Evolutionary conservation across 495 filamentous ascomycete genomes (phyloP), one percentile per base, ranked within the genome.

Genomic region (Hyaloscypha hepaticicola): DNA sequence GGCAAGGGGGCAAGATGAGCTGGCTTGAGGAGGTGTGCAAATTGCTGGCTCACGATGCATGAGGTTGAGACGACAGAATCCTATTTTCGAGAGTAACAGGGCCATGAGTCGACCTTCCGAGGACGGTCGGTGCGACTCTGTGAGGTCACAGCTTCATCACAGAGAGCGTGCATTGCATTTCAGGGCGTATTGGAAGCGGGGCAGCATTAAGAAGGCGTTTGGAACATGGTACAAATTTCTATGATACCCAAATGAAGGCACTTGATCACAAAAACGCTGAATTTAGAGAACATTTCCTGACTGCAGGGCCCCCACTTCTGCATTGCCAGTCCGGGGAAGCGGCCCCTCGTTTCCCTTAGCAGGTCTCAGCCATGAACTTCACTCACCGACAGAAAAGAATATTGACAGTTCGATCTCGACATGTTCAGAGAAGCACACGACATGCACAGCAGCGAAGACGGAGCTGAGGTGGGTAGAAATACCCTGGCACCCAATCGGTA

Each of bases 1-100:
- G 61, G 60, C 6, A 58, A 27, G n/a, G 34, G 60, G 52, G 25
- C n/a, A 45, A 25, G 4, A 16, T n/a, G n/a, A 26, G 50, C 22
- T 25, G 50, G 25, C 11, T 5, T 5, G 11, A 19, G 8, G 5
- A 24, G 7, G 5, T 53, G 50, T 6, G 5, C 50, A 53, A 4
- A 19, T 7, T 26, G 50, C 19, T 53, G 38, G 9, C 4, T 45
- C 19, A 19, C 38, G 4, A 0, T 45, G 19, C 38, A 14, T 45
- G 19, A 4, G 38, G 19, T 3, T 16, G 11, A 45, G 38, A 45
- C 38, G 38, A 45, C 38, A 16, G 38, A 16, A 16, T 16, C 12
- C 38, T 16, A 45, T 45, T 45, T 45, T 16, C 38, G 14, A 3
- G 38, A 45, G 38, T 16, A 16, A 45, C 16, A 4, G 4, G 31